Evolutionary conservation across 805 yeast species (phyloP), one percentile per base, ranked within the genome.

Genomic region (Nakazawaea ambrosiae): DNA sequence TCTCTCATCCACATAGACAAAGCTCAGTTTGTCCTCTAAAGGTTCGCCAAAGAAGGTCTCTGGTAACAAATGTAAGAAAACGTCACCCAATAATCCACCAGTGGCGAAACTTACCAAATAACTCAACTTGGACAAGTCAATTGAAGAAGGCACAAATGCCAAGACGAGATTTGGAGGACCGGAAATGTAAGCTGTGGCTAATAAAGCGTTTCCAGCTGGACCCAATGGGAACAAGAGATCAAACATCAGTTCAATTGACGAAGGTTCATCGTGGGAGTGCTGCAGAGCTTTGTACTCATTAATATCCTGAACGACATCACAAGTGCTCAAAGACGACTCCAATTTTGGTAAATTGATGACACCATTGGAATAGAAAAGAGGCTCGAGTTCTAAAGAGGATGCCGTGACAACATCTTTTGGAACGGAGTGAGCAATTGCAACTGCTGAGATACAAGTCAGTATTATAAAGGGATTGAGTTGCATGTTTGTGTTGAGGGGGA

Each of bases 71-170:
- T 83, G 92, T 31, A 82, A 53, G 44, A 83, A 79, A 1, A 81
- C 76, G 51, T 82, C 90, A 31, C 90, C 90, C 25, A 83, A 57
- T 27, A 83, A 60, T 1, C 89, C 84, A 31, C 92, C 92, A 33
- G 78, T 70, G 11, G 90, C 89, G 59, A 83, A 81, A 31, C 85
- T 65, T 1, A 81, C 84, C 39, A 82, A 55, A 19, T 72, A 51
- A 8, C 75, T 63, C 26, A 80, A 57, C 23, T 66, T 58, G 2
- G 70, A 55, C 0, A 78, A 75, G 33, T 69, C 60, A 33, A 78
- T 74, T 20, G 66, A 55, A 1, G 78, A 67, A 5, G 87, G 86
- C 24, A 78, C 67, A 45, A 73, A 53, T 0, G 73, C 71, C 17
- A 80, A 56, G 14, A 78, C 54, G 27, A 78, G 48, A 46, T 73